phyloP scores from a whole-genome alignment of 176 grass and related monocot species.

The Tillandsia fasciculata region DNA sequence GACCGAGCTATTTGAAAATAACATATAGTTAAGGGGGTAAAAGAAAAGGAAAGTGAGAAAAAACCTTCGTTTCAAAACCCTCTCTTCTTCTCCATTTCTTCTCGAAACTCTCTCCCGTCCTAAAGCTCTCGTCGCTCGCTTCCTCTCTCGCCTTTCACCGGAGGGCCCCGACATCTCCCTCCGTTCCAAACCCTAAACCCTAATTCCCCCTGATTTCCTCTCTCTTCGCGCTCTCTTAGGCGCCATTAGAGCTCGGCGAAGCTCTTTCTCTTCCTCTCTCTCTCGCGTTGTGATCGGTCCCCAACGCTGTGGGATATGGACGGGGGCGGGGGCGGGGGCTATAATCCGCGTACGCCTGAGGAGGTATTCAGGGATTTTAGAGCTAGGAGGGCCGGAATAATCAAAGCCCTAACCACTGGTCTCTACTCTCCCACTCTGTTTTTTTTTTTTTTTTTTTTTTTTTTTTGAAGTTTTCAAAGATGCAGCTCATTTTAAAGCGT shows the following conservation, averaged over 20 bases:
- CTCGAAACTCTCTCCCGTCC: no score
- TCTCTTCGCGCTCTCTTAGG: not conserved
- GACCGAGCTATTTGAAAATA: no score
- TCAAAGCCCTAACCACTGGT: slow-evolving; percentile 94
- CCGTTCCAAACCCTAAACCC: slow-evolving; percentile 49
- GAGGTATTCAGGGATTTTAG: slow-evolving; percentile 95
- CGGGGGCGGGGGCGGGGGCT: slow-evolving; percentile 27
- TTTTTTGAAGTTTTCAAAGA: slow-evolving; percentile 3
- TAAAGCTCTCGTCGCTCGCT: slow-evolving; percentile 1
- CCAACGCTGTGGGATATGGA: slow-evolving; percentile 19
- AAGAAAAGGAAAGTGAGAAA: slow-evolving; percentile 2
- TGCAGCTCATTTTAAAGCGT: no score
- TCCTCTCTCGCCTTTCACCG: not conserved
- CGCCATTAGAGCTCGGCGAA: not conserved
- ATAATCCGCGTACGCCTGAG: slow-evolving; percentile 62
- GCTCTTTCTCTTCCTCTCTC: not conserved
- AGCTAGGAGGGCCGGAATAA: slow-evolving; percentile 68
- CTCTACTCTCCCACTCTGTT: not conserved
- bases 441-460: slow-evolving; percentile 1
- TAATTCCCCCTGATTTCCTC: slow-evolving; percentile 7
- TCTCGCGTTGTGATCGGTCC: not conserved
- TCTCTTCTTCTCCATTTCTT: no score
- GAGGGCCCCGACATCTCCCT: not conserved
- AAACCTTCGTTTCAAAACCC: slow-evolving; percentile 3
- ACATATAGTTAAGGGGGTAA: not conserved